These are phyloP conservation scores for Aspergillus nidulans DNA, from an alignment of 495 filamentous ascomycete species.

Conservation along the genomic window DNA sequence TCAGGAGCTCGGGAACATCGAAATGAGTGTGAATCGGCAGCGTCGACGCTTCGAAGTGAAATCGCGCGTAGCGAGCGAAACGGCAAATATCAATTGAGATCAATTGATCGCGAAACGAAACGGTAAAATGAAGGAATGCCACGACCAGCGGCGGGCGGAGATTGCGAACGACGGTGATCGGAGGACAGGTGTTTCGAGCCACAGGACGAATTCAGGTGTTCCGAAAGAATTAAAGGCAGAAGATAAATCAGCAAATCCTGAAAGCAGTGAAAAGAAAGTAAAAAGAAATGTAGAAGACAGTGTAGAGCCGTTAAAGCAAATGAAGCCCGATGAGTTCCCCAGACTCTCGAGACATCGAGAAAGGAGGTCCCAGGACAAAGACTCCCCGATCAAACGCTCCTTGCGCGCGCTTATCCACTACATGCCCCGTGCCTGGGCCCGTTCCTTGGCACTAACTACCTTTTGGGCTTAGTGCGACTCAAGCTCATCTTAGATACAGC, in stretches of 20 bases:
- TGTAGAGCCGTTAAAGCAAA: constrained; percentile 7
- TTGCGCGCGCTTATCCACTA: constrained; percentile 40
- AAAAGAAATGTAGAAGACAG: constrained; percentile 16
- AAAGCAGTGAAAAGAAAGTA: constrained; percentile 7
- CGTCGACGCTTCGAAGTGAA: constrained; percentile 1
- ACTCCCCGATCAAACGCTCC: constrained; percentile 32
- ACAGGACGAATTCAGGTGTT: constrained; percentile 26
- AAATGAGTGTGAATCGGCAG: constrained; percentile 7
- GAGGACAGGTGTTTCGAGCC: constrained; percentile 11
- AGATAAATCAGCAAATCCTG: constrained; percentile 17
- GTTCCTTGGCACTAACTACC: constrained; percentile 2
- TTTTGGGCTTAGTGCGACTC: not conserved
- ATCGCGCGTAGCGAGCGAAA: constrained; percentile 1
- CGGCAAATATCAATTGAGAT: constrained; percentile 10
- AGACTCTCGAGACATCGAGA: constrained; percentile 27
- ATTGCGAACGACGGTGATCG: constrained; percentile 7
- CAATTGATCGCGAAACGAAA: constrained; percentile 10
- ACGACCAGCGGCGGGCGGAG: constrained; percentile 28
- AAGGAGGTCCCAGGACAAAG: constrained; percentile 27
- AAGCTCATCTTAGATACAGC: not conserved
- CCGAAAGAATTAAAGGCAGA: constrained; percentile 27
- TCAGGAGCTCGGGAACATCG: constrained; percentile 13
- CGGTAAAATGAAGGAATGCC: constrained; percentile 16
- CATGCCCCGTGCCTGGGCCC: constrained; percentile 19
- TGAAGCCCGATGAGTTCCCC: constrained; percentile 26